Evolutionary conservation across 257 asterid species (phyloP), one percentile per base, ranked within the genome.

Genomic region (Pogostemon cablin): DNA sequence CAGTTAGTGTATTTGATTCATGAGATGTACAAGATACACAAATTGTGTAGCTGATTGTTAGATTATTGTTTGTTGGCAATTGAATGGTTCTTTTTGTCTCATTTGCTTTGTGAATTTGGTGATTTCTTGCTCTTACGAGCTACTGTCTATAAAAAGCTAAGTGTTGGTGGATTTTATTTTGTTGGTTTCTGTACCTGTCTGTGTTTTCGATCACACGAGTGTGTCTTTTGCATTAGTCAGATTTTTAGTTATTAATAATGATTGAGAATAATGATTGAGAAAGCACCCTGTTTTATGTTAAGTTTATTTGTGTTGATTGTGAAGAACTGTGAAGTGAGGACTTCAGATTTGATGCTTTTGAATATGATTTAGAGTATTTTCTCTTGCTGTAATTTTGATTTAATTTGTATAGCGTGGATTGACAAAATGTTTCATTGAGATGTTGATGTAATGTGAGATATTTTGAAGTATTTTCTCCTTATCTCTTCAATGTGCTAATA

Each of bases 311-410:
- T 50, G 32, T 32, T 54, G 56, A n/a, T 53, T 41, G 38, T 56
- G 9, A 58, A 57, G 41, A 52, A 37, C 7, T 20, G 20, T 3
- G 47, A 11, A 25, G 10, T 42, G 65, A 12, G 47, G 54, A 34
- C 64, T 4, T 39, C 40, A 34, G 67, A 60, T 20, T 62, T 49
- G 53, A 67, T 68, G 35, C 49, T 55, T 62, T 15, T 43, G 68
- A n/a, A n/a, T 52, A 44, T 25, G 44, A 37, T 58, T 56, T 37
- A n/a, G 47, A 47, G 46, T 58, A 20, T 69, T 8, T 43, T 25
- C 1, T 48, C 15, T 72, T 6, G 15, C 58, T 60, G 67, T 10
- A 34, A 2, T 42, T 67, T 12, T 47, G 0, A 34, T 40, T 52
- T 41, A 9, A 34, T 8, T 48, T 17, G 10, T 44, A 15, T 17